Evolutionary conservation across 345 rosid species (phyloP), one percentile per base, ranked within the genome.

Genomic region (Salix viminalis): DNA sequence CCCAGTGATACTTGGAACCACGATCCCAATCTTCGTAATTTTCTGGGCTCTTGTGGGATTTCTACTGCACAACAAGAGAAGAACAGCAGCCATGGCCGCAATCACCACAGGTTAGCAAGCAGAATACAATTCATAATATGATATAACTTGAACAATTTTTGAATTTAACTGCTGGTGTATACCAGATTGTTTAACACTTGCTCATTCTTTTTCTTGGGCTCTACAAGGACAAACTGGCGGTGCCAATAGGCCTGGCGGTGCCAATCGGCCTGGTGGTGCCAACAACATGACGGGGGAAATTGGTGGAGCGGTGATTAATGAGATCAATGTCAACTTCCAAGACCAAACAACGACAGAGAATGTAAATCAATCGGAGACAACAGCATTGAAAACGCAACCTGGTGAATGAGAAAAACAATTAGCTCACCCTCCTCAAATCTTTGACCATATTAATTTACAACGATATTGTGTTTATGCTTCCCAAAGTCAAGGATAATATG

Each of bases 1-100:
- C 13, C 88, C 86, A 0, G 69, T 72, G 37, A 87, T 89, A 5
- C 79, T 89, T 36, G 90, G 90, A 67, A 44, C 76, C 69, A 62
- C 75, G 12, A 76, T 89, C 67, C 83, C 92, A 60, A 9, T 48
- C 42, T 72, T 79, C 75, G 2, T 83, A 1, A 64, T 84, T 61
- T 37, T 83, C 16, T 81, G 76, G 87, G 81, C 73, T 3, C 44
- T 83, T 64, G 80, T 79, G 41, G 81, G 83, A 54, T 32, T 79
- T 9, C 6, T 75, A 7, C 58, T 62, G 6, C 86, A 48, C 65
- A 83, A 84, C 10, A 84, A 60, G 65, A 82, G 88, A 70, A 86
- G 84, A 73, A 34, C 58, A 73, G 87, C 87, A 23, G 85, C 82
- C 60, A 34, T 81, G 2, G 62, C 78, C 36, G 78, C 76, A 16